These are phyloP conservation scores for Limnomonas spitsbergensis DNA, from an alignment of 139 green algal genomes.

Conservation along the genomic window DNA sequence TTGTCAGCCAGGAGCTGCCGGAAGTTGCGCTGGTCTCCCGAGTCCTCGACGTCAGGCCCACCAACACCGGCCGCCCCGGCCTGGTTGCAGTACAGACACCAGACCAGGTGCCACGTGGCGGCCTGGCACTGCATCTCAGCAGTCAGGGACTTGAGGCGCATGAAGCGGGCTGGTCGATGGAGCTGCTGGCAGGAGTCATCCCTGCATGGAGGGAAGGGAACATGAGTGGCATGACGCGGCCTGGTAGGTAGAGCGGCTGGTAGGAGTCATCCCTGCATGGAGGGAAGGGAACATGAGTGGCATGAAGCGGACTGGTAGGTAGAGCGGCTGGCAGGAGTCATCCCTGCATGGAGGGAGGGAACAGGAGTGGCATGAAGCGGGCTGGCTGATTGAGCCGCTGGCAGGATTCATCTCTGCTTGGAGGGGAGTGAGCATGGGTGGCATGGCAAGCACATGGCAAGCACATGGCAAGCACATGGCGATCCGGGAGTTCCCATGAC, in stretches of 20 bases:
- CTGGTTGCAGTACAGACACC: constrained; percentile 55
- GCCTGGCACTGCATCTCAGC: constrained; percentile 58
- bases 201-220: neutral
- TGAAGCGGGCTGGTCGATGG: constrained; percentile 50
- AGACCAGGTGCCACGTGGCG: constrained; percentile 67
- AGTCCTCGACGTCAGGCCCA: constrained; percentile 41
- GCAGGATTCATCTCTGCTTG: constrained; percentile 27
- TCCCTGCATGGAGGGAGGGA: neutral
- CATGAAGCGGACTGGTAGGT: constrained; percentile 34
- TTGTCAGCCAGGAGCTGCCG: constrained; percentile 47
- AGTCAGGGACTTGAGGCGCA: constrained; percentile 46
- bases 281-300: neutral
- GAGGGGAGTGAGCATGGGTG: too few relatives aligned
- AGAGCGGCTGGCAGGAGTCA: constrained; percentile 42
- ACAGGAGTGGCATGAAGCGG: neutral
- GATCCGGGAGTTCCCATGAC: too few relatives aligned
- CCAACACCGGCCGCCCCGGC: constrained; percentile 46
- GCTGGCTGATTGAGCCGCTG: constrained; percentile 53
- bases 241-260: constrained; percentile 52
- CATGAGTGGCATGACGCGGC: neutral
- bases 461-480: neutral
- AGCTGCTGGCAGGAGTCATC: constrained; percentile 42
- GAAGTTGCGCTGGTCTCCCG: constrained; percentile 40
- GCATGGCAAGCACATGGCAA: neutral
- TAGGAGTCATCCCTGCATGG: constrained; percentile 20